Evolutionary conservation across 2,329 filamentous ascomycete species (phyloP), one percentile per base, ranked within the genome.

Genomic region (Exophiala viscosa): DNA sequence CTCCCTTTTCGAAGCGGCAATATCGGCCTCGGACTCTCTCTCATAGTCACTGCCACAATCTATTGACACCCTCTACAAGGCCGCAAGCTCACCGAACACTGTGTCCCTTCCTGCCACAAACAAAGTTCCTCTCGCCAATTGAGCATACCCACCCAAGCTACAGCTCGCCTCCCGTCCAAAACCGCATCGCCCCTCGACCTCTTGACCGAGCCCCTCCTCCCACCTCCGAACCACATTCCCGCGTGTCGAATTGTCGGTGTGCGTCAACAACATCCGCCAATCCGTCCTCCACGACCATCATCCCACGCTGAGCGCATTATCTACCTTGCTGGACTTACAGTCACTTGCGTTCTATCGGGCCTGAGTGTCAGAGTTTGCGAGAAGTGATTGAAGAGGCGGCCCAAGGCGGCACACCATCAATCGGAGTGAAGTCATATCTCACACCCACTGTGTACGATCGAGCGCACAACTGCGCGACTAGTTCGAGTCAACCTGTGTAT

Each of bases 31-130:
- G 41, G 36, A 32, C 40, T 17, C 32, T 31, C 33, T 36, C 42
- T 48, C 44, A 31, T 33, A 43, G 44, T 20, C 39, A 53, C 39
- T 48, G 33, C 45, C 34, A 42, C 43, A 46, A 18, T 20, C 34
- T 11, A 13, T 36, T 36, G 15, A 23, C 50, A 43, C 46, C 3
- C 23, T 28, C 23, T 28, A 28, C 23, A 28, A 17, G 28, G 23
- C 46, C 35, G 42, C 46, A 48, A 48, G 36, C 13, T 17, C 34
- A n/a, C 42, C 41, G 34, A 45, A 45, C 48, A 38, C 48, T 45
- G n/a, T 50, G 48, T 44, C 42, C 42, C 39, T 48, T 33, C 33
- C 13, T 23, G 15, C 11, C 13, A 6, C 34, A 5, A 36, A 36
- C 34, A 10, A 23, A 28, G 9, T 6, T 41, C 39, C 10, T 28